Evolutionary conservation across 257 asterid genomes (phyloP).

Genomic region (Hygrophila difformis): DNA sequence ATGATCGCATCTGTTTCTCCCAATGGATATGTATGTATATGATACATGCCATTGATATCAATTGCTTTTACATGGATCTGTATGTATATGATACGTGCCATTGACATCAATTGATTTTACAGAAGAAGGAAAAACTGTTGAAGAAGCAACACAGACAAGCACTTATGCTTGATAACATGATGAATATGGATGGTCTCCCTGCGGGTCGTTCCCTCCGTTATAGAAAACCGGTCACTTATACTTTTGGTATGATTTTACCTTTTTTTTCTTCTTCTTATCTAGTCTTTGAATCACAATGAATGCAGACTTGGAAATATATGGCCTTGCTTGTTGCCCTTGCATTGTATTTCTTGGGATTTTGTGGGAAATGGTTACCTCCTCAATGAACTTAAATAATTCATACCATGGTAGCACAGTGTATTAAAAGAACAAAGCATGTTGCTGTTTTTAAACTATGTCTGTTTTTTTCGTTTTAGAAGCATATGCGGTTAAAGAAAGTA

Average conservation of each 20-base stretch:
- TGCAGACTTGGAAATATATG: too few relatives aligned
- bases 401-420: background rate
- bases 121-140: constrained; percentile 80
- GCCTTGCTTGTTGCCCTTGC: too few relatives aligned
- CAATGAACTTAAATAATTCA: background rate
- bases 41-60: too few relatives aligned
- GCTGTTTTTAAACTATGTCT: background rate
- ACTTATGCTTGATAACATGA: constrained; percentile 78
- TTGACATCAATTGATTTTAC: constrained; percentile 18
- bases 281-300: too few relatives aligned
- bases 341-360: background rate
- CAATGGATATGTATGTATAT: too few relatives aligned
- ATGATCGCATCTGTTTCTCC: too few relatives aligned
- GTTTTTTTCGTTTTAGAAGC: background rate
- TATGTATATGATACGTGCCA: too few relatives aligned
- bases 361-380: too few relatives aligned
- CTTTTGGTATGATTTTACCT: constrained; percentile 61
- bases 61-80: too few relatives aligned
- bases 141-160: constrained; percentile 94
- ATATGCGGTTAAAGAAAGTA: background rate
- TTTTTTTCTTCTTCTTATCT: constrained; percentile 1
- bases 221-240: constrained; percentile 87
- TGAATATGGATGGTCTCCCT: constrained; percentile 62
- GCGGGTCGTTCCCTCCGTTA: constrained; percentile 89
- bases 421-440: background rate